These are phyloP conservation scores for Glonium stellatum DNA, from an alignment of 495 filamentous ascomycete species.

Conservation along the genomic window DNA sequence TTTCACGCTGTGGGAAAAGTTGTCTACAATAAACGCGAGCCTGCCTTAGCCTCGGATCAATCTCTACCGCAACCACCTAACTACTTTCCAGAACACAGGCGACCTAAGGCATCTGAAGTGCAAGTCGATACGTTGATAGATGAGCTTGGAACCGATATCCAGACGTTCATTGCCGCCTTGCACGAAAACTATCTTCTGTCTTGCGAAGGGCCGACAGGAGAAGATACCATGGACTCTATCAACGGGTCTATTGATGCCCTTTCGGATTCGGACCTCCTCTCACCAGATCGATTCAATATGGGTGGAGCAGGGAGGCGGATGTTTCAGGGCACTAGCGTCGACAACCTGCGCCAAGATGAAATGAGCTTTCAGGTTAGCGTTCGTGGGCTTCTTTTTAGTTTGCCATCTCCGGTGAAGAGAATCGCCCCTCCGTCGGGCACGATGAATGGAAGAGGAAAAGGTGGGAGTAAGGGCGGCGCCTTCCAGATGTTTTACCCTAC, in stretches of 20 bases:
- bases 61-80: slow-evolving; percentile 49
- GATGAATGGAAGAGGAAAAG: slow-evolving; percentile 31
- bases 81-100: slow-evolving; percentile 53
- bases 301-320: slow-evolving; percentile 33
- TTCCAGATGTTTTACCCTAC: slow-evolving; percentile 85
- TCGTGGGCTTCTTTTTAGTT: slow-evolving; percentile 70
- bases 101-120: slow-evolving; percentile 63
- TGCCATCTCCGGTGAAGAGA: slow-evolving; percentile 79
- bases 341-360: slow-evolving; percentile 80
- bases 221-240: slow-evolving; percentile 60
- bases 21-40: slow-evolving; percentile 81
- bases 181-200: slow-evolving; percentile 93
- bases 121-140: slow-evolving; percentile 69
- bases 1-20: slow-evolving; percentile 97
- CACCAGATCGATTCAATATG: slow-evolving; percentile 44
- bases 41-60: slow-evolving; percentile 27
- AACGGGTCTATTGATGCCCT: slow-evolving; percentile 71
- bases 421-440: slow-evolving; percentile 34
- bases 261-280: slow-evolving; percentile 80
- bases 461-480: slow-evolving; percentile 47
- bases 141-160: slow-evolving; percentile 80
- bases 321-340: slow-evolving; percentile 49
- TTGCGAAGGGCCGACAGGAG: slow-evolving; percentile 56
- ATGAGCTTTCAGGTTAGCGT: slow-evolving; percentile 84
- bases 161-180: slow-evolving; percentile 82